These are phyloP conservation scores for Aechmea fasciata DNA, from an alignment of 176 grass and related monocot genomes.

Conservation along the genomic window DNA sequence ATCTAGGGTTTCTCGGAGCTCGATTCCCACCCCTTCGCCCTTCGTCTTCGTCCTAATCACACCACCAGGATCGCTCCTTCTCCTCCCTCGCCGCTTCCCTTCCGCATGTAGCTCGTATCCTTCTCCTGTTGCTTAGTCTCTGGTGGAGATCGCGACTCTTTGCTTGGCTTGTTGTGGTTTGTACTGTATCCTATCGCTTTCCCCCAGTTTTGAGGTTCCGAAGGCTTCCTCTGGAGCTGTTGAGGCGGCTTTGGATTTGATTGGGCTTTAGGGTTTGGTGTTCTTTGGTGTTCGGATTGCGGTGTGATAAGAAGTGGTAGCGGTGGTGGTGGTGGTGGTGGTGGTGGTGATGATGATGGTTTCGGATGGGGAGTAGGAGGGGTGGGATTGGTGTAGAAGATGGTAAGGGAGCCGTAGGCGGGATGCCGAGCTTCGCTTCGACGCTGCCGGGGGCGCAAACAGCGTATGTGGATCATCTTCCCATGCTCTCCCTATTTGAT, in stretches of 20 bases:
- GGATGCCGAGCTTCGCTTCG: conserved; percentile 11
- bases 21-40: background rate
- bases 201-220: background rate
- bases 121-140: conserved; percentile 1
- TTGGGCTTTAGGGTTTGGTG: background rate
- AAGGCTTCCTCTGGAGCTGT: conserved; percentile 4
- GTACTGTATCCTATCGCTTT: too few species aligned
- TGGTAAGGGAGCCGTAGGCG: conserved; percentile 11
- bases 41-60: background rate
- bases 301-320: background rate
- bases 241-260: background rate
- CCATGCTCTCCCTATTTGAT: background rate
- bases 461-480: conserved; percentile 21
- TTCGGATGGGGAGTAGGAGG: background rate
- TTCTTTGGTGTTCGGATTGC: background rate
- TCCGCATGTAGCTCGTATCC: background rate
- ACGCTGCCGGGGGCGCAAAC: background rate
- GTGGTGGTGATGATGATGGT: background rate
- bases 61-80: background rate
- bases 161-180: too few species aligned
- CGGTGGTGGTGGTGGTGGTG: too few species aligned
- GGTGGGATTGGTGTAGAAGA: background rate
- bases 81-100: background rate
- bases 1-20: background rate
- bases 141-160: background rate